These are phyloP conservation scores for Cupressus sempervirens DNA, from an alignment of 75 land plant species.

Conservation along the genomic window DNA sequence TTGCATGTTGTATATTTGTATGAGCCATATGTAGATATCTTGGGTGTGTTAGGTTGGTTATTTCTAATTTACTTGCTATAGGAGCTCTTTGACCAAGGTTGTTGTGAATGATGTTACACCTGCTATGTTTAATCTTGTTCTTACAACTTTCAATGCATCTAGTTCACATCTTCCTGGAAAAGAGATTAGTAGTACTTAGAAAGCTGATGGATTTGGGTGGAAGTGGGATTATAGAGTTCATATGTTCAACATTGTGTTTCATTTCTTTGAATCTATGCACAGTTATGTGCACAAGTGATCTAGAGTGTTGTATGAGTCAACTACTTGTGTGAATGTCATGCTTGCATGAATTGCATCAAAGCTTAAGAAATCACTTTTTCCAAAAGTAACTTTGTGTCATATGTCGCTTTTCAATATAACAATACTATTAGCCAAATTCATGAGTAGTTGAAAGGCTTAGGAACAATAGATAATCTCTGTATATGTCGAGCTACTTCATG, in stretches of 20 bases:
- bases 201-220: conserved; percentile 68
- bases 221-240: conserved; percentile 35
- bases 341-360: conserved; percentile 50
- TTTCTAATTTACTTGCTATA: conserved; percentile 74
- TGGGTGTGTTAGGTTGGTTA: no score
- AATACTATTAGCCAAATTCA: conserved; percentile 51
- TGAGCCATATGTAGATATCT: no score
- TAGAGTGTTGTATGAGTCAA: conserved; percentile 64
- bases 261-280: conserved; percentile 53
- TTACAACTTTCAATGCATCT: conserved; percentile 31
- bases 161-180: conserved; percentile 37
- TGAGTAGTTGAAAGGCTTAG: no score
- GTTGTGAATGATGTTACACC: conserved; percentile 63
- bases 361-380: conserved; percentile 30
- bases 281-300: conserved; percentile 58
- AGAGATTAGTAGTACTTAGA: conserved; percentile 74
- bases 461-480: conserved; percentile 57
- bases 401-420: conserved; percentile 23
- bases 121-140: conserved; percentile 50
- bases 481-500: conserved; percentile 65
- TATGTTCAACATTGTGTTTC: no score
- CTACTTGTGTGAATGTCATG: conserved; percentile 68
- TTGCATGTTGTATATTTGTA: no score
- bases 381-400: conserved; percentile 21
- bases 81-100: conserved; percentile 54